Conservation (phyloP, 495 filamentous ascomycete genomes). For the Aspergillus campestris region DNA sequence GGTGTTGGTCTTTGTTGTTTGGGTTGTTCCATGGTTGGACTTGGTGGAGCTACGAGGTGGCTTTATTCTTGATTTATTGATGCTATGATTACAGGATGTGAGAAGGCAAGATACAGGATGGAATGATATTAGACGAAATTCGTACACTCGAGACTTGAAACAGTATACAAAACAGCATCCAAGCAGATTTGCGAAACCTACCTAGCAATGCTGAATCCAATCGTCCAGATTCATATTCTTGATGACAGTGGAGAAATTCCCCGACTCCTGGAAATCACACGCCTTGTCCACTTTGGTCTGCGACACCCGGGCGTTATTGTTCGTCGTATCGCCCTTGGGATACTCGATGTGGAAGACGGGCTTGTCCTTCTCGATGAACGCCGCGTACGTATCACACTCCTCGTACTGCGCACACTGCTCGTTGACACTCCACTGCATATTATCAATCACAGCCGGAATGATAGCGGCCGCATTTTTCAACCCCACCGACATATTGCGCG, state of each 20-base stretch:
- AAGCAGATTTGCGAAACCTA: background rate
- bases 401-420: slow-evolving; percentile 59
- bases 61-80: no score
- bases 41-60: no score
- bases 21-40: no score
- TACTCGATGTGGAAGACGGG: slow-evolving; percentile 74
- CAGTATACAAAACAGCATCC: background rate
- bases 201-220: slow-evolving; percentile 46
- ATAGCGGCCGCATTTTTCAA: slow-evolving; percentile 60
- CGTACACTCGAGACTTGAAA: background rate
- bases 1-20: no score
- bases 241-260: slow-evolving; percentile 53
- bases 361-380: slow-evolving; percentile 51
- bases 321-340: slow-evolving; percentile 33
- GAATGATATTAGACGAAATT: no score
- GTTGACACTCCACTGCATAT: slow-evolving; percentile 62
- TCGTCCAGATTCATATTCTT: slow-evolving; percentile 55
- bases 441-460: slow-evolving; percentile 43
- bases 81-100: no score
- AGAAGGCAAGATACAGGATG: background rate
- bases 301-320: slow-evolving; percentile 29
- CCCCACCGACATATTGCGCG: slow-evolving; percentile 44
- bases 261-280: slow-evolving; percentile 28
- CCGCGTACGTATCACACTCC: slow-evolving; percentile 47
- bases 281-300: slow-evolving; percentile 17